Conservation (phyloP, 768 basidiomycete species). For the Hebeloma cylindrosporum region DNA sequence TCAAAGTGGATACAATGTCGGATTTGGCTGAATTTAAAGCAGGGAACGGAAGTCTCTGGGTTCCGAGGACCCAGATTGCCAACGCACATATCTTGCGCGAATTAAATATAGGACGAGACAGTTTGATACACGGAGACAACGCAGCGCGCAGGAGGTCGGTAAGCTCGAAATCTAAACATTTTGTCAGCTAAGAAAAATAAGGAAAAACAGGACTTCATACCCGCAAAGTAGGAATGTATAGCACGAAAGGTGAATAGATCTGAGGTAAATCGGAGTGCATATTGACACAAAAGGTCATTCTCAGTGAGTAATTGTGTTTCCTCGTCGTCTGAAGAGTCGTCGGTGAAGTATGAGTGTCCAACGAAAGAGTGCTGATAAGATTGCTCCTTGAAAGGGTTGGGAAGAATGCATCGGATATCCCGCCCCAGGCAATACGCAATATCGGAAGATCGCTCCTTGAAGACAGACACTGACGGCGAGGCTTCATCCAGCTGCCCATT, state of each 20-base stretch:
- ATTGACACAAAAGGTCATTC: slow-evolving; percentile 47
- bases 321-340: slow-evolving; percentile 28
- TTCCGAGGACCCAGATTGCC: slow-evolving; percentile 49
- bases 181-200: neutral
- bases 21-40: slow-evolving; percentile 33
- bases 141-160: slow-evolving; percentile 43
- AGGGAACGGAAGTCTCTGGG: slow-evolving; percentile 45
- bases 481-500: slow-evolving; percentile 19
- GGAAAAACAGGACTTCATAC: slow-evolving; percentile 29
- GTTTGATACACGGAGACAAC: slow-evolving; percentile 40
- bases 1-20: slow-evolving; percentile 36
- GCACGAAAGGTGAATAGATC: slow-evolving; percentile 49
- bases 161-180: slow-evolving; percentile 41
- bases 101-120: slow-evolving; percentile 36
- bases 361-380: slow-evolving; percentile 11
- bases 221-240: slow-evolving; percentile 45
- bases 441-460: slow-evolving; percentile 32
- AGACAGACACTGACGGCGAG: slow-evolving; percentile 24
- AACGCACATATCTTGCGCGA: slow-evolving; percentile 46
- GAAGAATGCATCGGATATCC: slow-evolving; percentile 47
- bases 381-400: slow-evolving; percentile 30
- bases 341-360: slow-evolving; percentile 21
- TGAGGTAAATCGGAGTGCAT: slow-evolving; percentile 52
- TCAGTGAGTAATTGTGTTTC: slow-evolving; percentile 42
- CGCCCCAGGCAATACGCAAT: slow-evolving; percentile 47